phyloP scores from a whole-genome alignment of 1,284 basidiomycete genomes.

The Ganoderma sinense region DNA sequence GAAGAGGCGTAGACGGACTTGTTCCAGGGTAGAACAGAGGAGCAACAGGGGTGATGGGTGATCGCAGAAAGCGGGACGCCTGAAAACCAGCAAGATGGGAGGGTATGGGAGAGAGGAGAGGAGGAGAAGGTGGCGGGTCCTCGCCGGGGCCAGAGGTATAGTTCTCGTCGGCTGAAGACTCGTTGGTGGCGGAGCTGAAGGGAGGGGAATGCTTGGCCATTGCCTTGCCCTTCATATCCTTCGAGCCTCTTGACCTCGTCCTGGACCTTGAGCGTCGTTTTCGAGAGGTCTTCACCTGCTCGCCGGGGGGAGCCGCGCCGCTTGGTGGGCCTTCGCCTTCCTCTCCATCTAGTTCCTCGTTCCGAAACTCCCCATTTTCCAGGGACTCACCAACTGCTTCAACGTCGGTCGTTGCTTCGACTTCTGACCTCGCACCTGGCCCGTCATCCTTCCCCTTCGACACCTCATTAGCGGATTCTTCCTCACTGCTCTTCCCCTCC shows the following conservation, averaged over 20 bases:
- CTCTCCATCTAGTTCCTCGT: constrained; percentile 27
- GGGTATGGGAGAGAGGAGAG: constrained; percentile 69
- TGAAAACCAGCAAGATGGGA: constrained; percentile 62
- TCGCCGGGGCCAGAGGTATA: constrained; percentile 43
- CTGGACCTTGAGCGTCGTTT: constrained; percentile 79
- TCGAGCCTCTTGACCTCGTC: constrained; percentile 76
- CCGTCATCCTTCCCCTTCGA: constrained; percentile 11
- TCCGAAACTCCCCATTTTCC: constrained; percentile 15
- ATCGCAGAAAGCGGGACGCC: constrained; percentile 56
- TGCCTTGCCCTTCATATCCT: constrained; percentile 70
- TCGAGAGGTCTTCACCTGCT: constrained; percentile 35
- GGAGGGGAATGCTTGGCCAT: constrained; percentile 47
- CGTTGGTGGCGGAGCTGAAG: constrained; percentile 50
- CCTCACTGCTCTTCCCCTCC: constrained; percentile 33
- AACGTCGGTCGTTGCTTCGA: constrained; percentile 7
- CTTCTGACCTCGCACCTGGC: constrained; percentile 11
- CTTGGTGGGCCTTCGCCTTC: constrained; percentile 28
- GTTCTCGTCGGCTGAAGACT: constrained; percentile 77
- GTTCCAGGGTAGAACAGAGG: constrained; percentile 65
- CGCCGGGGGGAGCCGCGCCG: constrained; percentile 33
- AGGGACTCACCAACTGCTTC: constrained; percentile 18
- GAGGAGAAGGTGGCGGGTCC: constrained; percentile 54
- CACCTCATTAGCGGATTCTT: constrained; percentile 36
- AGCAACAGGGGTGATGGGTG: constrained; percentile 58
- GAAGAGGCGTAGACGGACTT: constrained; percentile 72